A percentile compares a stretch with the other conserved stretches of the same genome.
Evolutionary conservation across 441 rosid genomes (phyloP).

Genomic region (Manihot esculenta): DNA sequence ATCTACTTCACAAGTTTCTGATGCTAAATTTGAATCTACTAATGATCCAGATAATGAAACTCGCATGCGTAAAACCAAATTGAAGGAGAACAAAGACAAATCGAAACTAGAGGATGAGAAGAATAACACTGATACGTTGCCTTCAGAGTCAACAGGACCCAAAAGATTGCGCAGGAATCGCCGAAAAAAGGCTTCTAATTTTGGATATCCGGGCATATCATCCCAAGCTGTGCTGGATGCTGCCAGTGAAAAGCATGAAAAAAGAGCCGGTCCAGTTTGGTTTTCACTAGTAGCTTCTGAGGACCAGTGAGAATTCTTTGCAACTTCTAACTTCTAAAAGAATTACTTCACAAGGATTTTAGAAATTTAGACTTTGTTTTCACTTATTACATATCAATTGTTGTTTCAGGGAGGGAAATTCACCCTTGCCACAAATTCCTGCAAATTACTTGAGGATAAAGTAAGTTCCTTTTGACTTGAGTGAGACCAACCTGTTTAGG

Average conservation of each 20-base stretch:
- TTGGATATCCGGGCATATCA: conserved; percentile 34
- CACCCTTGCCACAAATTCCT: conserved; percentile 63
- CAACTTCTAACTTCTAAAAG: conserved; percentile 17
- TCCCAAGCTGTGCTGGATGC: conserved; percentile 43
- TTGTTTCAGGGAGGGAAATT: conserved; percentile 56
- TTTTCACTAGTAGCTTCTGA: conserved; percentile 63
- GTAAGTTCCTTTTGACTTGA: conserved; percentile 44
- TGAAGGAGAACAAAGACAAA: conserved; percentile 40
- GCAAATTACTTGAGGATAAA: conserved; percentile 64
- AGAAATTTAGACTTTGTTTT: background rate
- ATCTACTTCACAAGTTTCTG: conserved; percentile 39
- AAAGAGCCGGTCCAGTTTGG: conserved; percentile 56
- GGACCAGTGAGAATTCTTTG: conserved; percentile 53
- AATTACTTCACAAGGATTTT: background rate
- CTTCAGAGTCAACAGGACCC: conserved; percentile 41
- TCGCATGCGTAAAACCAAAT: conserved; percentile 34
- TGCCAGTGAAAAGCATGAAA: conserved; percentile 36
- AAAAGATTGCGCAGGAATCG: conserved; percentile 46
- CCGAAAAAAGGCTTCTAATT: conserved; percentile 34
- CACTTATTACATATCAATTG: conserved; percentile 21
- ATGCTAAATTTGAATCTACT: conserved; percentile 41
- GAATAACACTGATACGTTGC: conserved; percentile 26
- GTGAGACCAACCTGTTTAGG: background rate
- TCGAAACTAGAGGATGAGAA: conserved; percentile 40
- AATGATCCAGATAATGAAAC: conserved; percentile 30